These are phyloP conservation scores for Diplodia sapinea DNA, from an alignment of 2,329 filamentous ascomycete species.

Conservation along the genomic window DNA sequence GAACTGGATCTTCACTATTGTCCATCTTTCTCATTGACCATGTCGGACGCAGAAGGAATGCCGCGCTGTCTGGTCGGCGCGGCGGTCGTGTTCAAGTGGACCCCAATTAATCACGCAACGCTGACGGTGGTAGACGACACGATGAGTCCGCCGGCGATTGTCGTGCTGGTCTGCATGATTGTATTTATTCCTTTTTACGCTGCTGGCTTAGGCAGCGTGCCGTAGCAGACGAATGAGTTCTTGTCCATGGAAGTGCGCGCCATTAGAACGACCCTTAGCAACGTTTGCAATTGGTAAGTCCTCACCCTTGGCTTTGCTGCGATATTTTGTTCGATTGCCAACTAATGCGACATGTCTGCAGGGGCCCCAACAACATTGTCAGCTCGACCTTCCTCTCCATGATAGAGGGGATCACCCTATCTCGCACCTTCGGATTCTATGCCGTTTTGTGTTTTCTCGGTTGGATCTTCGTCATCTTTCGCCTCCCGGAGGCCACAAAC, in stretches of 20 bases:
- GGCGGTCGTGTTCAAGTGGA: slow-evolving; percentile 61
- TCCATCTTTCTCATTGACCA: slow-evolving; percentile 81
- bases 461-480: slow-evolving; percentile 48
- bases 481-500: slow-evolving; percentile 49
- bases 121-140: slow-evolving; percentile 41
- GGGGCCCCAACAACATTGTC: slow-evolving; percentile 40
- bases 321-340: slow-evolving; percentile 39
- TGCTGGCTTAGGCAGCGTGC: slow-evolving; percentile 44
- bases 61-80: slow-evolving; percentile 70
- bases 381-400: slow-evolving; percentile 49
- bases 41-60: slow-evolving; percentile 81
- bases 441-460: slow-evolving; percentile 49
- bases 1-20: slow-evolving; percentile 79
- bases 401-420: slow-evolving; percentile 47
- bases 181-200: slow-evolving; percentile 45
- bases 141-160: slow-evolving; percentile 43
- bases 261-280: slow-evolving; percentile 47
- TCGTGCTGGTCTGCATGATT: slow-evolving; percentile 48
- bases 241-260: slow-evolving; percentile 48
- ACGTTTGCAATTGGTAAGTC: neutral
- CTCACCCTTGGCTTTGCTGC: neutral
- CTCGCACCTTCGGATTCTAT: slow-evolving; percentile 50
- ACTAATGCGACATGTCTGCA: slow-evolving; percentile 33
- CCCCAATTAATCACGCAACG: slow-evolving; percentile 50
- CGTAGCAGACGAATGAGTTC: slow-evolving; percentile 47